A percentile compares a stretch with the other conserved stretches of the same genome.
phyloP scores from a whole-genome alignment of 768 basidiomycete genomes.

The Rhizopogon sp. region DNA sequence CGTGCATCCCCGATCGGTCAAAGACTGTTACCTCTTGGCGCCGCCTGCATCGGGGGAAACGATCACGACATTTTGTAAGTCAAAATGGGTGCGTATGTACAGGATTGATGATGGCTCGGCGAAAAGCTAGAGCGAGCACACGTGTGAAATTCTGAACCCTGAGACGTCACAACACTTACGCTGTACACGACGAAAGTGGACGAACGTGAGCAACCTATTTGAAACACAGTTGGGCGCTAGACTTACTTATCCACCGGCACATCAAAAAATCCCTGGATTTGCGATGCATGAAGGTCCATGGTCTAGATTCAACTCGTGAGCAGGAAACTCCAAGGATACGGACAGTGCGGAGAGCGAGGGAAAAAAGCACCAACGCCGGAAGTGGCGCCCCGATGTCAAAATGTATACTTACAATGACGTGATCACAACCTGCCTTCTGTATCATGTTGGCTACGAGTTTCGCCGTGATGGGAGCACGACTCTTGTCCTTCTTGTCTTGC shows the following conservation, averaged over 20 bases:
- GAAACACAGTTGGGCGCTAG: not conserved
- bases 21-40: constrained; percentile 74
- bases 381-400: not conserved
- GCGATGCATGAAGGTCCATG: constrained; percentile 98
- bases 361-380: not conserved
- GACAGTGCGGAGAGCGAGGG: not conserved
- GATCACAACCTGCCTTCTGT: constrained; percentile 88
- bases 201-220: constrained; percentile 11
- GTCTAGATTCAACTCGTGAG: constrained; percentile 47
- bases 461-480: constrained; percentile 94
- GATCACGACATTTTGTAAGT: constrained; percentile 81
- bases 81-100: constrained; percentile 92
- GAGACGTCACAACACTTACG: constrained; percentile 36
- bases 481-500: constrained; percentile 99
- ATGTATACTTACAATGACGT: constrained; percentile 77
- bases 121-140: constrained; percentile 56
- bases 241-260: constrained; percentile 99
- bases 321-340: constrained; percentile 1
- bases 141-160: constrained; percentile 14
- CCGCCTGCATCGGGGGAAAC: constrained; percentile 98
- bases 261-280: constrained; percentile 99
- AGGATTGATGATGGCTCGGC: constrained; percentile 94
- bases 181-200: constrained; percentile 23
- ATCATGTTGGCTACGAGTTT: constrained; percentile 99
- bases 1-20: not conserved